Conservation (phyloP, 2,329 filamentous ascomycete species). For the Botrytis cinerea region DNA sequence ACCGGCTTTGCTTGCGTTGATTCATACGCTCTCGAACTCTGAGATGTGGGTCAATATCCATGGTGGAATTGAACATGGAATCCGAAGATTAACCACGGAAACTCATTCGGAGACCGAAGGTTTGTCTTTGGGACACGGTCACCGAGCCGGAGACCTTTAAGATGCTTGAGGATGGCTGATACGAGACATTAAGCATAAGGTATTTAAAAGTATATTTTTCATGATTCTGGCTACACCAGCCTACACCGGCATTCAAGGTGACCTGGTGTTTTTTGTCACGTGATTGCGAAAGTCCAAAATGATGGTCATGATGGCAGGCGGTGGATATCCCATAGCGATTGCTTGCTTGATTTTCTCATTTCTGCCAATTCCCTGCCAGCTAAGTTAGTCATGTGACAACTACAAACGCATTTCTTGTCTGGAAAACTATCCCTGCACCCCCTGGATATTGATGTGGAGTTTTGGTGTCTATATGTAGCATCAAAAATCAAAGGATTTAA, state of each 20-base stretch:
- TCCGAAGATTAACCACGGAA: conserved; percentile 8
- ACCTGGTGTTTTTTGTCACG: too few relatives aligned
- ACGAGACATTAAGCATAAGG: too few relatives aligned
- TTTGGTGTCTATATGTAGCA: too few relatives aligned
- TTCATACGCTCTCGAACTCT: not conserved
- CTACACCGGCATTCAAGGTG: too few relatives aligned
- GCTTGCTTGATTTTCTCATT: not conserved
- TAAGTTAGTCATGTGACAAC: not conserved
- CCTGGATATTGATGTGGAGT: too few relatives aligned
- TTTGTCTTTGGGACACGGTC: not conserved
- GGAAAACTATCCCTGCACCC: not conserved
- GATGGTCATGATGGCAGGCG: too few relatives aligned
- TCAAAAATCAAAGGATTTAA: too few relatives aligned
- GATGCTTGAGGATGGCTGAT: not conserved
- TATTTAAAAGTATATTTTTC: not conserved
- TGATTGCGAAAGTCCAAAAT: too few relatives aligned
- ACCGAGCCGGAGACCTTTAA: not conserved
- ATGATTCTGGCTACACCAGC: not conserved
- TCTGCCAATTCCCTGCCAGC: not conserved
- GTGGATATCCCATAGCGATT: not conserved
- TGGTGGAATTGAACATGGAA: not conserved
- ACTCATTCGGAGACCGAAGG: conserved; percentile 4
- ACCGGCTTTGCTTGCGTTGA: not conserved
- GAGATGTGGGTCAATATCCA: not conserved
- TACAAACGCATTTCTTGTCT: not conserved